phyloP scores from a whole-genome alignment of 2,329 filamentous ascomycete species.

The Calonectria pauciramosa region DNA sequence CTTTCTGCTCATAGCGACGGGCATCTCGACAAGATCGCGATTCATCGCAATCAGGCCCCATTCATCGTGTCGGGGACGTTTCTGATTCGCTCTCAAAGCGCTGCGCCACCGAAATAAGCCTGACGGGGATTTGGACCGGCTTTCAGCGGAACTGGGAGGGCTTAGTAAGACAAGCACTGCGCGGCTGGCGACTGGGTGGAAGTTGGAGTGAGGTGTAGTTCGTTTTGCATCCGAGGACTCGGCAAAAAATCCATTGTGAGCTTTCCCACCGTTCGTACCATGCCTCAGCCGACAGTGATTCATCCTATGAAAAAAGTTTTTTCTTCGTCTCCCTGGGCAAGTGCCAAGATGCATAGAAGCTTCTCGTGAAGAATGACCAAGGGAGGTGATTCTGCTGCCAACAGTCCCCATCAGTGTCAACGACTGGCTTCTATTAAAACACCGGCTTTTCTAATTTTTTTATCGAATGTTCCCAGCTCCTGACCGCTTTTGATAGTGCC shows the following conservation, averaged over 20 bases:
- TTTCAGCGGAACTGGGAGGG: background rate
- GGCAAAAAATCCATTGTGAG: background rate
- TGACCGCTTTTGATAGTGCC: background rate
- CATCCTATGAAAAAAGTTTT: background rate
- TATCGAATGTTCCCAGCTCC: background rate
- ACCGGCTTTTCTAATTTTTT: background rate
- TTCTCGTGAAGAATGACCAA: background rate
- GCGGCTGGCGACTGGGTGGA: background rate
- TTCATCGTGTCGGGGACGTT: constrained; percentile 25
- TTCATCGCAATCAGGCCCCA: constrained; percentile 24
- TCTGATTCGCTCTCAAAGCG: background rate
- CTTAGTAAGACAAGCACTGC: constrained; percentile 10
- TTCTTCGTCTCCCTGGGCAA: background rate
- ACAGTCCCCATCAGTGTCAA: background rate
- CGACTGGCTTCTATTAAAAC: background rate
- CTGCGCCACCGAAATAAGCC: background rate
- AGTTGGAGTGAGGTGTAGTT: background rate
- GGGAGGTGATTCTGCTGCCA: background rate
- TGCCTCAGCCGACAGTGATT: background rate
- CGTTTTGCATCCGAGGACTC: background rate
- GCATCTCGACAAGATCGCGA: constrained; percentile 21
- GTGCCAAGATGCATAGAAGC: background rate
- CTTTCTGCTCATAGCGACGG: constrained; percentile 27
- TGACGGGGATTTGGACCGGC: background rate
- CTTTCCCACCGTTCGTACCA: background rate